These are phyloP conservation scores for Citrullus amarus DNA, from an alignment of 306 rosid genomes.

Conservation along the genomic window DNA sequence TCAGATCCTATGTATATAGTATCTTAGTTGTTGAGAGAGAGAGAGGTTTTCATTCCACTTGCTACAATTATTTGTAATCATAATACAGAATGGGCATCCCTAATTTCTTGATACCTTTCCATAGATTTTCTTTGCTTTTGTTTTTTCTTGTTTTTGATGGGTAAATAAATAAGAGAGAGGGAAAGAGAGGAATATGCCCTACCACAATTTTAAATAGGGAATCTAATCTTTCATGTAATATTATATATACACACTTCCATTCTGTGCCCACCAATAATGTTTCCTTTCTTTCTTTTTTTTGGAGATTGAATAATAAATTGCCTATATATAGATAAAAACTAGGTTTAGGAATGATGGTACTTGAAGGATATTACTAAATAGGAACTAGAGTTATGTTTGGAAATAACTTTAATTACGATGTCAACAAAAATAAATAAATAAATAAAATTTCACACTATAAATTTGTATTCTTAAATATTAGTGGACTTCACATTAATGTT, in stretches of 20 bases:
- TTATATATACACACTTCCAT: not conserved
- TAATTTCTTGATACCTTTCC: not conserved
- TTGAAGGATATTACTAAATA: too few relatives aligned
- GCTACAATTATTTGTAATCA: not conserved
- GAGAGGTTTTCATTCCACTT: not conserved
- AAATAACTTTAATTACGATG: too few relatives aligned
- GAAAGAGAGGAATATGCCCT: not conserved
- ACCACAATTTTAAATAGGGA: not conserved
- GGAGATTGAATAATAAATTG: too few relatives aligned
- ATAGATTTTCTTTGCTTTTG: not conserved
- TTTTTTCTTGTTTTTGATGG: not conserved
- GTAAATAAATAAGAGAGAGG: not conserved
- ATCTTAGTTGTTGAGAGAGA: not conserved
- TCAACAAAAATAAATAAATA: too few relatives aligned
- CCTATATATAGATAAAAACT: not conserved
- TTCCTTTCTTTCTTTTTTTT: too few relatives aligned
- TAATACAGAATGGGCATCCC: not conserved
- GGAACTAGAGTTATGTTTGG: too few relatives aligned
- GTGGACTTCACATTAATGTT: too few relatives aligned
- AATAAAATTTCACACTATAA: too few relatives aligned
- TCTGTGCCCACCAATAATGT: not conserved
- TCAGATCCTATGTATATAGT: not conserved
- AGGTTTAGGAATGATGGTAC: not conserved
- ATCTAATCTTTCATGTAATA: not conserved
- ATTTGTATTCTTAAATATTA: too few relatives aligned